phyloP scores from a whole-genome alignment of 306 rosid species.

The Acacia acuminata region DNA sequence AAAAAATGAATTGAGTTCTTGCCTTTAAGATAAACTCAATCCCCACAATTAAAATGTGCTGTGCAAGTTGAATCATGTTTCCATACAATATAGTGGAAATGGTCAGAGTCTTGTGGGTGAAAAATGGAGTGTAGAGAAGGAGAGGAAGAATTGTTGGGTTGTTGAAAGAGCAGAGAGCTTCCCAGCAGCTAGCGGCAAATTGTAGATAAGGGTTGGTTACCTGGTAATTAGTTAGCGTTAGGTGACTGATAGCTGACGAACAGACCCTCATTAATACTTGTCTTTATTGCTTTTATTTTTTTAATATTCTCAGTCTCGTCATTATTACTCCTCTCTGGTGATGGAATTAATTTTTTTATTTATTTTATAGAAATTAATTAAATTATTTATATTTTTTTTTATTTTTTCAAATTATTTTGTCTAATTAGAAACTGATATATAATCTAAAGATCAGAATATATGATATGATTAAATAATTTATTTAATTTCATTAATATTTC shows the following conservation, averaged over 20 bases:
- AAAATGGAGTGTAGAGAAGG: neutral
- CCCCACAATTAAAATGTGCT: neutral
- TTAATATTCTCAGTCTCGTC: neutral
- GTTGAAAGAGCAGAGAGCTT: slow-evolving; percentile 8
- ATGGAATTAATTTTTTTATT: too few species aligned
- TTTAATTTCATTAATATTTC: too few species aligned
- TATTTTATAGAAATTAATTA: too few species aligned
- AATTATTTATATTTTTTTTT: too few species aligned
- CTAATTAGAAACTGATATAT: too few species aligned
- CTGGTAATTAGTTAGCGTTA: neutral
- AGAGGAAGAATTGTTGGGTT: neutral
- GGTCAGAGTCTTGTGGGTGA: neutral
- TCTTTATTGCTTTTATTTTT: neutral
- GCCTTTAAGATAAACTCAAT: too few species aligned
- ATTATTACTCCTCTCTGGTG: neutral
- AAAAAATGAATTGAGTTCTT: too few species aligned
- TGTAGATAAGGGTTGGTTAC: neutral
- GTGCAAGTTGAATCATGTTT: neutral
- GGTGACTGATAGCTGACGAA: slow-evolving; percentile 24
- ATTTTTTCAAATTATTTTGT: too few species aligned
- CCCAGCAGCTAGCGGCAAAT: neutral
- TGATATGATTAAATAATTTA: too few species aligned
- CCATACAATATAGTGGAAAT: neutral
- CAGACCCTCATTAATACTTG: neutral
- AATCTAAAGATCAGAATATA: too few species aligned